A percentile compares a stretch with the other conserved stretches of the same genome.
Conservation (phyloP, 129 eudicot species). For the Escallonia herrerae region DNA sequence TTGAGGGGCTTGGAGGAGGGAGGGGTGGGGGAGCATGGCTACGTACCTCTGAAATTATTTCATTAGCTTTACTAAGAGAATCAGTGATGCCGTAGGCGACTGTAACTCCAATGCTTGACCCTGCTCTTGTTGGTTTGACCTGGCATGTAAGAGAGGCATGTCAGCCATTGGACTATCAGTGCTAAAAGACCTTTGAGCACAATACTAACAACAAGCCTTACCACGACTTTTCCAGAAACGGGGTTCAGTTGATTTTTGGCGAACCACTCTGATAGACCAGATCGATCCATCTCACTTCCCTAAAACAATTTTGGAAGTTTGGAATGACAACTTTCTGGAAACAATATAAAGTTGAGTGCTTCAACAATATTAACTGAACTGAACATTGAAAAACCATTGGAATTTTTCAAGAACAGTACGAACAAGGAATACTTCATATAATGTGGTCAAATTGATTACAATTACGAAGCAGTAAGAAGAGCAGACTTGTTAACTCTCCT, state of each 20-base stretch:
- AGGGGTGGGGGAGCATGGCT: background rate
- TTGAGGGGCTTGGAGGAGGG: too few relatives aligned
- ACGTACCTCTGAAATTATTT: slow-evolving; percentile 65
- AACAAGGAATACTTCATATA: too few relatives aligned
- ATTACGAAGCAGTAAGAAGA: too few relatives aligned
- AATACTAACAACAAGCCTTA: slow-evolving; percentile 20
- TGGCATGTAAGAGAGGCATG: slow-evolving; percentile 20
- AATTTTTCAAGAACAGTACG: too few relatives aligned
- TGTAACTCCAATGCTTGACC: slow-evolving; percentile 90
- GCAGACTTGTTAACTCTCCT: too few relatives aligned
- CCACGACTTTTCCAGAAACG: slow-evolving; percentile 84
- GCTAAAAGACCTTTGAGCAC: background rate
- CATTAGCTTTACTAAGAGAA: slow-evolving; percentile 55
- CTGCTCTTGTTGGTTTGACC: slow-evolving; percentile 97
- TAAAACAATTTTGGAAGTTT: slow-evolving; percentile 15
- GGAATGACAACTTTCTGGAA: background rate
- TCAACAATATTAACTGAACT: too few relatives aligned
- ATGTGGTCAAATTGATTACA: too few relatives aligned
- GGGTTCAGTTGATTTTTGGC: slow-evolving; percentile 48
- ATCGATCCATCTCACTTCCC: slow-evolving; percentile 54
- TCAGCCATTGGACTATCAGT: background rate
- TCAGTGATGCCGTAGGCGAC: slow-evolving; percentile 89
- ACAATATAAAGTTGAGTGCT: too few relatives aligned
- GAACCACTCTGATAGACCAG: slow-evolving; percentile 66
- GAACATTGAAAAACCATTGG: background rate